A percentile compares a stretch with the other conserved stretches of the same genome.
These are phyloP conservation scores for Cadophora luteo-olivacea DNA, from an alignment of 2,329 filamentous ascomycete species.

Conservation along the genomic window DNA sequence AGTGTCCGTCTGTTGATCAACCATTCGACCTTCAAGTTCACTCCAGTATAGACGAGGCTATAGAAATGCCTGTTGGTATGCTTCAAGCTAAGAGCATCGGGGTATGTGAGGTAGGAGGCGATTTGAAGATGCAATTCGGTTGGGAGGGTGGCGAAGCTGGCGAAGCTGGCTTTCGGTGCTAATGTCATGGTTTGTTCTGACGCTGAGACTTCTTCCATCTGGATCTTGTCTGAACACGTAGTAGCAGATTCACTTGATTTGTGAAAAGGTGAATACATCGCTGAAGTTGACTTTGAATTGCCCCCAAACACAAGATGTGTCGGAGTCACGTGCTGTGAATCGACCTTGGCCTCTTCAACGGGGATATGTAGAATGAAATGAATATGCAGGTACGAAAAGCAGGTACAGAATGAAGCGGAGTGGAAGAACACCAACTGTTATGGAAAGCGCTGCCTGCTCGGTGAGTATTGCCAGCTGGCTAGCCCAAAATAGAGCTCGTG, in stretches of 20 bases:
- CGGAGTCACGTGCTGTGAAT: background rate
- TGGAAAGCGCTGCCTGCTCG: conserved; percentile 21
- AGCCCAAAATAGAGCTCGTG: conserved; percentile 16
- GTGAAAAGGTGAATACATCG: background rate
- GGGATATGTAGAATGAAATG: background rate
- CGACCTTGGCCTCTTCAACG: conserved; percentile 1
- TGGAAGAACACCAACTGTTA: conserved; percentile 4
- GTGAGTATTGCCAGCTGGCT: background rate
- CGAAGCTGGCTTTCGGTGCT: background rate
- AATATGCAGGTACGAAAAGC: too few species aligned
- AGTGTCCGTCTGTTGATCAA: conserved; percentile 67
- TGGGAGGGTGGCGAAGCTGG: conserved; percentile 52
- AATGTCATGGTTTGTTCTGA: background rate
- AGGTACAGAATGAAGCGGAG: conserved; percentile 26
- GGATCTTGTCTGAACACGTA: background rate
- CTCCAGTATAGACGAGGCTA: conserved; percentile 67
- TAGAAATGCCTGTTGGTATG: conserved; percentile 70
- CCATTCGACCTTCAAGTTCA: conserved; percentile 72
- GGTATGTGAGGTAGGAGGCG: conserved; percentile 66
- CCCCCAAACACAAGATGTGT: conserved; percentile 20
- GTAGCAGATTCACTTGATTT: background rate
- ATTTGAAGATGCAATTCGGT: conserved; percentile 73
- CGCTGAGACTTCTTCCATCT: background rate
- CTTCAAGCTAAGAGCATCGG: conserved; percentile 74
- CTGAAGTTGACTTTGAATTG: conserved; percentile 1